Evolutionary conservation across 176 grass and related monocot species (phyloP), one percentile per base, ranked within the genome.

Genomic region (Microstegium vimineum): DNA sequence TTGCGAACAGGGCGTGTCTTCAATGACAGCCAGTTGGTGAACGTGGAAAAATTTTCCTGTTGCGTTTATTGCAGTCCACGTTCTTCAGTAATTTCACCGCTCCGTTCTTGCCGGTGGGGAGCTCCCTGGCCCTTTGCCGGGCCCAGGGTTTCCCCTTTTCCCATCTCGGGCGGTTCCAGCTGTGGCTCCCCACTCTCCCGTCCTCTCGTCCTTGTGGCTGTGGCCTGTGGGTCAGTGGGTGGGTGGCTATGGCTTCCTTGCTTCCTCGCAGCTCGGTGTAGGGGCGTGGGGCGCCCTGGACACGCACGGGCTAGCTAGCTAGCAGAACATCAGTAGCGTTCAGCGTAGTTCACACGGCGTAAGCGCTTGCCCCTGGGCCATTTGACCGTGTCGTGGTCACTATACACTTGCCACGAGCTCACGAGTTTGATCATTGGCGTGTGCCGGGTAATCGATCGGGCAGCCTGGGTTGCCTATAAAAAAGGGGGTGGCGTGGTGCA

Each of bases 391-490:
- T 38, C 12, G 1, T 27, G 4, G 57, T 6, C 13, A 49, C 46
- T 52, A 52, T 22, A 22, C 18, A 1, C 18, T 8, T 1, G 49
- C 1, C 17, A 52, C n/a, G n/a, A n/a, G n/a, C n/a, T n/a, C n/a
- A n/a, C 49, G 23, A 54, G 64, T 37, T 16, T 12, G 20, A 15
- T 35, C 2, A 18, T 18, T 8, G 64, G n/a, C 9, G 23, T 27
- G 64, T 61, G 57, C 45, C 38, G 42, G 42, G 18, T 25, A 27
- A n/a, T 71, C n/a, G n/a, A n/a, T n/a, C n/a, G 31, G 57, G 57
- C 22, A 4, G 69, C 27, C 31, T 2, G 0, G 49, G 10, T 52
- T 4, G 72, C 22, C 73, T 78, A 86, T 90, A 90, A 86, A 86
- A n/a, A 74, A 13, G 66, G 30, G 56, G 57, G 12, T 18, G n/a